Evolutionary conservation across 345 rosid species (phyloP).

Genomic region (Hypericum perforatum): DNA sequence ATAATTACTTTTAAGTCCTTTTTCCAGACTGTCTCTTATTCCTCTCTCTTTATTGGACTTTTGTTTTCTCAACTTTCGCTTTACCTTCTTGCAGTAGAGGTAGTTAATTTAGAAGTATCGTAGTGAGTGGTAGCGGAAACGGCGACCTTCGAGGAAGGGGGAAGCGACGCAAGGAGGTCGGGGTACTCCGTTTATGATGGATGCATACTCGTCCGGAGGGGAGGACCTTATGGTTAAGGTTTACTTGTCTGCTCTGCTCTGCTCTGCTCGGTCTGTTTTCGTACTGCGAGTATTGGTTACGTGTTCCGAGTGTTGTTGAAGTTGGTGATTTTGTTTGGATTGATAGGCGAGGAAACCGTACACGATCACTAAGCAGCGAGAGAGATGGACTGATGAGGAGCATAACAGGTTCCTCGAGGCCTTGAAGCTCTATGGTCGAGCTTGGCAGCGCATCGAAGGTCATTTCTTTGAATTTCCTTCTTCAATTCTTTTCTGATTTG

Average conservation of each 20-base stretch:
- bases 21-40: too few species aligned
- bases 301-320: conserved; percentile 7
- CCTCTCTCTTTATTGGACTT: too few species aligned
- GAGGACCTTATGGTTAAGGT: conserved; percentile 82
- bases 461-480: conserved; percentile 12
- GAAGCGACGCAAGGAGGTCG: conserved; percentile 37
- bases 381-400: conserved; percentile 96
- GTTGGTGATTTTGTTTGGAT: conserved; percentile 12
- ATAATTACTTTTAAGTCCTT: too few species aligned
- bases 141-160: conserved; percentile 34
- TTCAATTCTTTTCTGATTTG: not conserved
- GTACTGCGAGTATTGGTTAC: not conserved
- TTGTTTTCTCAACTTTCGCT: not conserved
- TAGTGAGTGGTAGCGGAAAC: conserved; percentile 19
- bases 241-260: not conserved
- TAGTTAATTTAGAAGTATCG: conserved; percentile 22
- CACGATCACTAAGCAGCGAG: conserved; percentile 90
- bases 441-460: conserved; percentile 99
- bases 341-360: conserved; percentile 87
- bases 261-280: not conserved
- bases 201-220: conserved; percentile 48
- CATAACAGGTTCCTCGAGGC: conserved; percentile 92
- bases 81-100: conserved; percentile 30
- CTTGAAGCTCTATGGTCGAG: conserved; percentile 87
- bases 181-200: conserved; percentile 48